Base-by-base conservation (phyloP, 164 flowering plant genomes). In the Nelumbo lutea region DNA sequence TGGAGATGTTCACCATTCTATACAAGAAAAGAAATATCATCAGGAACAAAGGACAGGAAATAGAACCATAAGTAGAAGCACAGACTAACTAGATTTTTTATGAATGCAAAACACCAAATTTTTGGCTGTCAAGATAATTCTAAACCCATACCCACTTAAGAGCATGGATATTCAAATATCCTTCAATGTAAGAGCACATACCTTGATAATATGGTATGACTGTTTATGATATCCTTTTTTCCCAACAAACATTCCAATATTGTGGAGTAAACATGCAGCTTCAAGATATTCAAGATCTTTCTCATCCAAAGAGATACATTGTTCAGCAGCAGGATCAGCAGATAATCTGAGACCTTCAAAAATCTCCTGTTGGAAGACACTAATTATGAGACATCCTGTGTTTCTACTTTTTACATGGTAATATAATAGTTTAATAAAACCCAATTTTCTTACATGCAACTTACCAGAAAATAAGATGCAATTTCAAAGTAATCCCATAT, bases 231-330 rank as follows among this genome's bases (percentile, higher is more conserved):
- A 88, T 15, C 92, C 85, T 71, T 85, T 86, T 76, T 83, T 79
- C 56, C 90, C 89, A 73, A 72, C 61, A 73, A 64, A 77, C 47
- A 72, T 69, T 44, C 93, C 96, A 67, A 88, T 81, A 66, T 79
- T 83, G 76, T 88, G 91, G 78, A 90, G 93, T 76, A 90, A 69
- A 76, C 89, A 83, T 27, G 93, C 93, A 78, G 91, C 93, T 81
- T 90, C 90, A 62, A 90, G 86, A 76, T 81, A 88, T 72, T 90
- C 93, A 67, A 86, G 79, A 82, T 90, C 87, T 73, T 77, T 81
- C 11, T 78, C 86, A 70, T 77, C 80, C 70, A 83, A 78, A 66
- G 74, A 68, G 42, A 66, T 65, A 72, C 52, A 56, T 47, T 68
- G 76, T 69, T 66, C 59, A 64, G 61, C 68, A 51, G n/a, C 73